Percentiles rank a stretch among this genome's conserved stretches.
Evolutionary conservation across 2,329 filamentous ascomycete genomes (phyloP).

Genomic region (Alternaria incomplexa): DNA sequence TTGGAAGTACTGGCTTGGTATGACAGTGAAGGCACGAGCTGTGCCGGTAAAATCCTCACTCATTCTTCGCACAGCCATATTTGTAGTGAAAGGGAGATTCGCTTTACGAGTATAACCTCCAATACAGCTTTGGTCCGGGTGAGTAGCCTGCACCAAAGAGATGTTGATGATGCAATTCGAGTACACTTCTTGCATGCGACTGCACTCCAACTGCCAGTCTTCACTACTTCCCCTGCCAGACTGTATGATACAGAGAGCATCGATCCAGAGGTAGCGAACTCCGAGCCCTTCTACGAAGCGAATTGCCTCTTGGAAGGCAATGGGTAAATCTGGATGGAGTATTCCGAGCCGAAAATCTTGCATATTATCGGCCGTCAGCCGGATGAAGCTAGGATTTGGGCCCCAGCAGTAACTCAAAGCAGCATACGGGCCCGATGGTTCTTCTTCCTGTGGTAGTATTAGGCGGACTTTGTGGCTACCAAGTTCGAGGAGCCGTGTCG

Average conservation of each 20-base stretch:
- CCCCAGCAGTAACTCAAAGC: not conserved
- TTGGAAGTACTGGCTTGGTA: not conserved
- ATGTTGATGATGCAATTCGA: not conserved
- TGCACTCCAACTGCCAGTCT: not conserved
- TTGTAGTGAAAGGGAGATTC: no score
- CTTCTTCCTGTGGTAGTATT: not conserved
- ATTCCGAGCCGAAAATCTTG: not conserved
- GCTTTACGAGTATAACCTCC: not conserved
- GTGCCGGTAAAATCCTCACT: no score
- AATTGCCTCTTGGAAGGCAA: conserved; percentile 1
- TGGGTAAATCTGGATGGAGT: not conserved
- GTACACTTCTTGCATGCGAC: not conserved
- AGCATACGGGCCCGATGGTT: not conserved
- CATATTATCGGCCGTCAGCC: not conserved
- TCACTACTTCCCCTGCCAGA: not conserved
- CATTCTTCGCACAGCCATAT: no score
- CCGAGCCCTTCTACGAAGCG: not conserved
- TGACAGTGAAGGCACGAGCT: not conserved
- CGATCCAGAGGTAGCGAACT: conserved; percentile 3
- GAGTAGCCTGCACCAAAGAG: not conserved
- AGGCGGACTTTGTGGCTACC: rapidly evolving
- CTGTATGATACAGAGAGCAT: conserved; percentile 10
- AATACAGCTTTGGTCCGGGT: not conserved
- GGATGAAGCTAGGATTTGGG: not conserved
- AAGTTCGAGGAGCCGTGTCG: not conserved